Conservation (phyloP, 306 rosid species). For the Dicorynia guianensis region DNA sequence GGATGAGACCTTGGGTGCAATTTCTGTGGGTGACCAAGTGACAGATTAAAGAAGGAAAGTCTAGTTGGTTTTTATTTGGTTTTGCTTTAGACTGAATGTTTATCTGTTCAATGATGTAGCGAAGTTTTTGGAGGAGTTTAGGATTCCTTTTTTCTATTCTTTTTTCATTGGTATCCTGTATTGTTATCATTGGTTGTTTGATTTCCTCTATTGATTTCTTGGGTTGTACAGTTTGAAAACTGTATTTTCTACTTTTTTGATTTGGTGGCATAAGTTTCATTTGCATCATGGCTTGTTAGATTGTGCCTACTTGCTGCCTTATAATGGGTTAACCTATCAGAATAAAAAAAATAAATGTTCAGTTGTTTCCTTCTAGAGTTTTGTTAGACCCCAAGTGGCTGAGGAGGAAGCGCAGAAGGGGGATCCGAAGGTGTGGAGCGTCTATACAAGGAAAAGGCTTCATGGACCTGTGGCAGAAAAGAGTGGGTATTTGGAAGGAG, state of each 20-base stretch:
- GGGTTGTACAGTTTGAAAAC: too few relatives aligned
- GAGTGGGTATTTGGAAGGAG: too few relatives aligned
- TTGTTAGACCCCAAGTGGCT: not conserved
- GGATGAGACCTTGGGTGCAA: slow-evolving; percentile 23
- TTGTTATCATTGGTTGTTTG: not conserved
- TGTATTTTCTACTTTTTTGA: not conserved
- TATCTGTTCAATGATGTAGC: not conserved
- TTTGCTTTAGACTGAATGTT: not conserved
- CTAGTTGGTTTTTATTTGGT: not conserved
- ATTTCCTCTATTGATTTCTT: too few relatives aligned
- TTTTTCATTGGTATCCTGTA: slow-evolving; percentile 4
- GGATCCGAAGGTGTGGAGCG: too few relatives aligned
- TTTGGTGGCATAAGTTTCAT: not conserved
- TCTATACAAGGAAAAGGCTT: too few relatives aligned
- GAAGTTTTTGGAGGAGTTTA: slow-evolving; percentile 19
- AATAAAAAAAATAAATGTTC: not conserved
- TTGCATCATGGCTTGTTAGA: slow-evolving; percentile 2
- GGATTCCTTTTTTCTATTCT: slow-evolving; percentile 1
- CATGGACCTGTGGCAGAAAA: too few relatives aligned
- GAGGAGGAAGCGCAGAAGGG: too few relatives aligned
- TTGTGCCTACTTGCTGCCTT: slow-evolving; percentile 2
- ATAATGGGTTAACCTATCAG: not conserved
- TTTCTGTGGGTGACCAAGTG: not conserved
- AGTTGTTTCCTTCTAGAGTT: slow-evolving; percentile 23
- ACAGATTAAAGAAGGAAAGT: slow-evolving; percentile 12